phyloP scores from a whole-genome alignment of 768 basidiomycete species.

The Leccinum broughii region DNA sequence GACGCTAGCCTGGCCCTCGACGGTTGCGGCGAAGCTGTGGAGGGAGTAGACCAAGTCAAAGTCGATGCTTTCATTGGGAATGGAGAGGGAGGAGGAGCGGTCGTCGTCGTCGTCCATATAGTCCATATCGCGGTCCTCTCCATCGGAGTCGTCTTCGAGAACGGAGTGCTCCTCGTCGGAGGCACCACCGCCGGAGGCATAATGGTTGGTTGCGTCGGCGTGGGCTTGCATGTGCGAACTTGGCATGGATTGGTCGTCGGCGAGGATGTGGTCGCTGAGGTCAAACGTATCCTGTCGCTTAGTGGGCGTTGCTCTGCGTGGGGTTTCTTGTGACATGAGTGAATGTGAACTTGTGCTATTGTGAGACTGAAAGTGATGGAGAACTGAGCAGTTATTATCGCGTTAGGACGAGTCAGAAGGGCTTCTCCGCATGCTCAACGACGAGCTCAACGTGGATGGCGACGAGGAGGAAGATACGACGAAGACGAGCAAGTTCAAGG shows the following conservation, averaged over 20 bases:
- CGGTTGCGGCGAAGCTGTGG: constrained; percentile 95
- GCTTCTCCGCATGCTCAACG: constrained; percentile 20
- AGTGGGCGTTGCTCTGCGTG: constrained; percentile 12
- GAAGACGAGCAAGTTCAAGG: too few relatives aligned
- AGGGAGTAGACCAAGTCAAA: constrained; percentile 92
- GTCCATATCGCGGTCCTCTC: constrained; percentile 64
- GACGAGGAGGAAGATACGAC: constrained; percentile 1
- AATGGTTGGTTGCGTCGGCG: constrained; percentile 45
- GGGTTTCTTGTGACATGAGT: constrained; percentile 33
- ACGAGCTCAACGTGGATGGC: constrained; percentile 14
- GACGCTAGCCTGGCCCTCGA: constrained; percentile 98
- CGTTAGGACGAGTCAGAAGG: background rate
- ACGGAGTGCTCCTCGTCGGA: constrained; percentile 82
- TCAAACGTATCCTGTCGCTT: constrained; percentile 68
- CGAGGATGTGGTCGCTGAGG: constrained; percentile 61
- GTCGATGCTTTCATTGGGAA: constrained; percentile 91
- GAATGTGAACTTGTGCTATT: constrained; percentile 3
- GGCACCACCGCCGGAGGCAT: constrained; percentile 34
- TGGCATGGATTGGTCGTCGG: constrained; percentile 52
- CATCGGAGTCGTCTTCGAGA: constrained; percentile 82
- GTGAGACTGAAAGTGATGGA: constrained; percentile 2
- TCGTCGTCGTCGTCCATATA: constrained; percentile 76
- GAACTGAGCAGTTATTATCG: background rate
- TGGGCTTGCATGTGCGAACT: constrained; percentile 48
- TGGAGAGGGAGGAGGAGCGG: constrained; percentile 78